Evolutionary conservation across 495 filamentous ascomycete species (phyloP), one percentile per base, ranked within the genome.

Genomic region (Gamarada debralockiae): DNA sequence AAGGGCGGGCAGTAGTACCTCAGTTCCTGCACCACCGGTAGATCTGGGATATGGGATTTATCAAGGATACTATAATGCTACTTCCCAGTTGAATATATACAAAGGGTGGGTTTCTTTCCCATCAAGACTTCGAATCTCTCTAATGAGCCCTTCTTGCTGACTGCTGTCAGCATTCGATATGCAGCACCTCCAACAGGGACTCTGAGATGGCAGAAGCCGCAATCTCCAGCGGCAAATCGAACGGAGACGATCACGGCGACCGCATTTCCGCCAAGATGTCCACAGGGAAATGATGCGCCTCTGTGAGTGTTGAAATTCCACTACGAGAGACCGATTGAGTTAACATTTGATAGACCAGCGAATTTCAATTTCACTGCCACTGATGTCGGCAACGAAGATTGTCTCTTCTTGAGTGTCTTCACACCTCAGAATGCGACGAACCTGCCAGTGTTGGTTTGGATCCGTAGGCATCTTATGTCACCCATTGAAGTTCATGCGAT

Each of bases 151-250:
- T 15, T 34, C 8, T n/a, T 34, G n/a, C n/a, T n/a, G n/a, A n/a
- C 31, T 34, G n/a, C n/a, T 8, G 31, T 34, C 8, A 81, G 45
- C 31, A 82, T 84, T 59, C 75, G 79, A 20, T 84, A 78, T 63
- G 79, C 77, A 3, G 74, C 74, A 18, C 77, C 80, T 3, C 81
- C 81, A 14, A 27, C 74, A 1, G 76, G 73, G 14, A 60, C 73
- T 34, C 62, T 77, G 3, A 67, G 80, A 14, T 83, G 80, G 58
- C 65, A 65, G 22, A 69, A 71, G 7, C 78, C 80, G 1, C 42
- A 68, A n/a, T n/a, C 52, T 21, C 65, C 69, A 42, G 62, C 69
- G 24, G 47, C 64, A 14, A 64, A 47, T 22, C 14, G 51, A 10
- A 46, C 23, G 13, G 5, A 36, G 3, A 23, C 38, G 17, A 24